These are phyloP conservation scores for Wickerhamomyces sp. DNA, from an alignment of 1,139 yeast species.

Conservation along the genomic window DNA sequence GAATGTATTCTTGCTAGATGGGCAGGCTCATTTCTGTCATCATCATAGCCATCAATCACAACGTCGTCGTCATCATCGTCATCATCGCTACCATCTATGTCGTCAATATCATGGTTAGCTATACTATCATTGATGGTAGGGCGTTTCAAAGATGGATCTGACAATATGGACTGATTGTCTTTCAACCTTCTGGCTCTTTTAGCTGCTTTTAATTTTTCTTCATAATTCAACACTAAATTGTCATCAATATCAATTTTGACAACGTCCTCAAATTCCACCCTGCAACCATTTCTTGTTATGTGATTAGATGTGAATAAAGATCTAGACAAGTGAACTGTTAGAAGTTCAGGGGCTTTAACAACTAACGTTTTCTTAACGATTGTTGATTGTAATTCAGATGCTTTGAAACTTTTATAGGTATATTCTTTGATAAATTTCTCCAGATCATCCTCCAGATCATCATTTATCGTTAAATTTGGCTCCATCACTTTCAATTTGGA, in stretches of 20 bases:
- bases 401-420: conserved; percentile 38
- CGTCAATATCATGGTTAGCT: too few species aligned
- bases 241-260: conserved; percentile 49
- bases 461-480: conserved; percentile 50
- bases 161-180: conserved; percentile 6
- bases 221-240: conserved; percentile 41
- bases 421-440: conserved; percentile 44
- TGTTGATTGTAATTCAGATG: conserved; percentile 50
- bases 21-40: conserved; percentile 21
- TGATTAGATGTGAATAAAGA: conserved; percentile 72
- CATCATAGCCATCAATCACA: conserved; percentile 21
- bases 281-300: conserved; percentile 72
- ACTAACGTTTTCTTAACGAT: conserved; percentile 63
- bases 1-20: conserved; percentile 21
- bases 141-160: conserved; percentile 4
- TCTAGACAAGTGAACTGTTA: conserved; percentile 77
- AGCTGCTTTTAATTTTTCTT: conserved; percentile 26
- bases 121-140: conserved; percentile 16
- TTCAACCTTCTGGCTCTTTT: conserved; percentile 10
- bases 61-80: conserved; percentile 23
- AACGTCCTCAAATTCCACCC: conserved; percentile 59
- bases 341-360: conserved; percentile 61
- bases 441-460: conserved; percentile 45
- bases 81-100: conserved; percentile 1
- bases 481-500: conserved; percentile 30